A percentile compares a stretch with the other conserved stretches of the same genome.
phyloP scores from a whole-genome alignment of 306 rosid genomes.

The Vigna angularis region DNA sequence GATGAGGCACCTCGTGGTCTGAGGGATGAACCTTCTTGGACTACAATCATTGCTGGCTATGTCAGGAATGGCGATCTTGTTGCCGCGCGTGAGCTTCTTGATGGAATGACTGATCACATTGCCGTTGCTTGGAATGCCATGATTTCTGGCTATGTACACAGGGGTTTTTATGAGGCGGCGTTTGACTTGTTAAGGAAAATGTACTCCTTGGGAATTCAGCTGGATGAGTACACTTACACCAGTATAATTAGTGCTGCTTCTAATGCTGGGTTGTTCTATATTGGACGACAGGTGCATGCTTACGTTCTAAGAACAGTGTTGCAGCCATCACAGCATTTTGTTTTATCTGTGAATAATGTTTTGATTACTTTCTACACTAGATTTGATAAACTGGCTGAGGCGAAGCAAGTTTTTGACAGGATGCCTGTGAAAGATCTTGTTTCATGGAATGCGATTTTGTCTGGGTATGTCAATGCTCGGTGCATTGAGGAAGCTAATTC shows the following conservation, averaged over 20 bases:
- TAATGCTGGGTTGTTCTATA: conserved; percentile 46
- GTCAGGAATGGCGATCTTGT: conserved; percentile 53
- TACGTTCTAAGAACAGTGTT: conserved; percentile 50
- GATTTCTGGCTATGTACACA: conserved; percentile 57
- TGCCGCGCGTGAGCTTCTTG: conserved; percentile 49
- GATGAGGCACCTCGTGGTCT: conserved; percentile 41
- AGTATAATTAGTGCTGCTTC: conserved; percentile 59
- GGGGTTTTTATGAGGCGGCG: conserved; percentile 42
- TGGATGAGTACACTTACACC: conserved; percentile 60
- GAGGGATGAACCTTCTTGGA: conserved; percentile 53
- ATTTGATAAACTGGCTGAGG: conserved; percentile 52
- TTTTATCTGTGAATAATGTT: conserved; percentile 55
- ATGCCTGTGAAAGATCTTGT: conserved; percentile 53
- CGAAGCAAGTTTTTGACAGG: conserved; percentile 43
- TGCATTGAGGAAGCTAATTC: conserved; percentile 55
- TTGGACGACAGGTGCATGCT: conserved; percentile 58
- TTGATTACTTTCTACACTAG: conserved; percentile 55
- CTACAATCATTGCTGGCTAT: conserved; percentile 56
- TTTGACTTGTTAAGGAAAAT: conserved; percentile 57
- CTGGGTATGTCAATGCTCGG: conserved; percentile 49
- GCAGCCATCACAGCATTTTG: conserved; percentile 50
- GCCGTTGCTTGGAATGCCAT: conserved; percentile 61
- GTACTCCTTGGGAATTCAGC: conserved; percentile 50
- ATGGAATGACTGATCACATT: conserved; percentile 51
- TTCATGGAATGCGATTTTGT: conserved; percentile 64